phyloP scores from a whole-genome alignment of 2,329 filamentous ascomycete genomes.

The Teratosphaeria destructans region DNA sequence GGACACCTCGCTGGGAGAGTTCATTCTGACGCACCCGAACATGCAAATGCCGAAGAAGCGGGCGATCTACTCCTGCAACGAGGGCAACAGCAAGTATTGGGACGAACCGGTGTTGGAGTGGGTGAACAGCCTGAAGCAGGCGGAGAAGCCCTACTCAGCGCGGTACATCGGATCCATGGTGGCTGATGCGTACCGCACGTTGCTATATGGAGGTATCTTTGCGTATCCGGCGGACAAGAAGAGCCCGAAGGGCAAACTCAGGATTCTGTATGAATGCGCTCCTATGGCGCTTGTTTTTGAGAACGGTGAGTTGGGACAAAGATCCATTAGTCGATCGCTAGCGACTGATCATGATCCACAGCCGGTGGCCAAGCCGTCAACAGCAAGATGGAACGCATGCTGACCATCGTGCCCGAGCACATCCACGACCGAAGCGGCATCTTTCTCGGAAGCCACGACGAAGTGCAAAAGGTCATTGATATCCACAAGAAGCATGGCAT shows the following conservation, averaged over 20 bases:
- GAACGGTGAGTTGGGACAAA: conserved; percentile 60
- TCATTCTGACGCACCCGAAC: conserved; percentile 92
- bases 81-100: conserved; percentile 98
- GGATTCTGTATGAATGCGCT: conserved; percentile 95
- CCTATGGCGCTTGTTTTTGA: conserved; percentile 99
- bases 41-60: conserved; percentile 77
- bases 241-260: conserved; percentile 94
- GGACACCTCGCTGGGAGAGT: conserved; percentile 92
- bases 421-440: conserved; percentile 96
- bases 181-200: conserved; percentile 89
- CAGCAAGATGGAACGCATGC: conserved; percentile 82
- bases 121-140: conserved; percentile 79
- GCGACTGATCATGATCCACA: conserved; percentile 27
- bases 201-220: conserved; percentile 93
- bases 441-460: conserved; percentile 88
- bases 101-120: conserved; percentile 76
- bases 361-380: conserved; percentile 88
- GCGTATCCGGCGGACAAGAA: conserved; percentile 97
- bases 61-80: conserved; percentile 94
- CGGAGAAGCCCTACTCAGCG: conserved; percentile 71
- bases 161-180: conserved; percentile 98
- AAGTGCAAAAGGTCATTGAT: conserved; percentile 89
- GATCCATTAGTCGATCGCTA: background rate
- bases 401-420: conserved; percentile 76
- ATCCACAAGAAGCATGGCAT: conserved; percentile 54